phyloP scores from a whole-genome alignment of 169 alveolate genomes.

The Miamiensis avidus region DNA sequence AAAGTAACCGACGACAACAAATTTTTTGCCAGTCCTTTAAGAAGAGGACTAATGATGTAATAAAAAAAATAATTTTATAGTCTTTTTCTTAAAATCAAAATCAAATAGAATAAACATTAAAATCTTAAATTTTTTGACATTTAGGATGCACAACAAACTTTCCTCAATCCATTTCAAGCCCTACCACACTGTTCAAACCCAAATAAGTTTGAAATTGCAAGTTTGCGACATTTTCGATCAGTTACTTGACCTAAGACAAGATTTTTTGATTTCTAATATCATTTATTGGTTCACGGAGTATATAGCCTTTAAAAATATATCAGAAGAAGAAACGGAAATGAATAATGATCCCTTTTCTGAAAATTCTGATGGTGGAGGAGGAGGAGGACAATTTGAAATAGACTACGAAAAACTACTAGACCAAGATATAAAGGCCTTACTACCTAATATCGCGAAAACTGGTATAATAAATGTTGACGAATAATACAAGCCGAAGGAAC shows the following conservation, averaged over 20 bases:
- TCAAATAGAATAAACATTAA: neutral
- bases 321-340: neutral
- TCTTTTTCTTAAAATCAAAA: too few relatives aligned
- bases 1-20: neutral
- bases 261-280: constrained; percentile 27
- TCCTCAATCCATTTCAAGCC: neutral
- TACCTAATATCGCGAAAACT: constrained; percentile 40
- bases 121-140: neutral
- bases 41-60: too few relatives aligned
- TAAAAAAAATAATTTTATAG: too few relatives aligned
- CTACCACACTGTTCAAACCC: neutral
- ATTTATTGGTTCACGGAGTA: constrained; percentile 26
- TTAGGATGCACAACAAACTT: neutral
- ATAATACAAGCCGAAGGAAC: neutral
- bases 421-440: neutral
- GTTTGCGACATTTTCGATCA: constrained; percentile 41
- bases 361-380: neutral
- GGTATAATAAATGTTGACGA: constrained; percentile 36
- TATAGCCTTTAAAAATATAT: constrained; percentile 2
- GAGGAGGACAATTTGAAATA: neutral
- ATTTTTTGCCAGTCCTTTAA: neutral
- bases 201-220: constrained; percentile 33
- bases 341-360: too few relatives aligned
- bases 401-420: neutral
- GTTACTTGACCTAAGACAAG: constrained; percentile 39